Percentiles rank a stretch among this genome's conserved stretches.
phyloP scores from a whole-genome alignment of 768 basidiomycete species.

The Auricularia auricula-judae region DNA sequence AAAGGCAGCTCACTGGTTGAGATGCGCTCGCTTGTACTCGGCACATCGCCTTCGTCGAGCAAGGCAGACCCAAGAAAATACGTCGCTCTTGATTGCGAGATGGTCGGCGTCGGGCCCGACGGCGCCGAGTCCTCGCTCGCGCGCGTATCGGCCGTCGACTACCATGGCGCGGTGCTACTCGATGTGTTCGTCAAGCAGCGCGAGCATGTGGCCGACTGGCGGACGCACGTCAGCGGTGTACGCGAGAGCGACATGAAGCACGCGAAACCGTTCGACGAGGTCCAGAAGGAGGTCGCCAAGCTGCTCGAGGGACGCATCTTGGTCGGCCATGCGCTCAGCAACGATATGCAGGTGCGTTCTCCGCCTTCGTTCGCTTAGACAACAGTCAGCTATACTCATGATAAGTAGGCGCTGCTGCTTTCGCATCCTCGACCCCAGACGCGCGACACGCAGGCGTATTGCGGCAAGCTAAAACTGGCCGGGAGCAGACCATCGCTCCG shows the following conservation, averaged over 20 bases:
- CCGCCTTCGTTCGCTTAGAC: background rate
- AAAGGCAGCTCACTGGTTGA: background rate
- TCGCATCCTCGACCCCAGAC: constrained; percentile 55
- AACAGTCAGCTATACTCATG: constrained; percentile 1
- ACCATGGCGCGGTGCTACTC: constrained; percentile 63
- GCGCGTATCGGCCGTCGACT: constrained; percentile 85
- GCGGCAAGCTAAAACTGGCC: constrained; percentile 44
- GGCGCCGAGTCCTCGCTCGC: constrained; percentile 78
- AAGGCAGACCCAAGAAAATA: constrained; percentile 34
- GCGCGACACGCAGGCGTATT: constrained; percentile 60
- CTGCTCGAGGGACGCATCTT: constrained; percentile 69
- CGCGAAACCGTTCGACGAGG: constrained; percentile 59
- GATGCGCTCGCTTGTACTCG: background rate
- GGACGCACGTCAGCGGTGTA: constrained; percentile 84
- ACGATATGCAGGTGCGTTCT: constrained; percentile 69
- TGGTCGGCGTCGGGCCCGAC: constrained; percentile 89
- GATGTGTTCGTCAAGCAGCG: constrained; percentile 82
- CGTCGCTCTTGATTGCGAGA: constrained; percentile 89
- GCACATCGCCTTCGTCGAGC: background rate
- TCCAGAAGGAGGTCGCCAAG: constrained; percentile 69
- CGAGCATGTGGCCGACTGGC: constrained; percentile 85
- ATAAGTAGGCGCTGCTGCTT: constrained; percentile 47
- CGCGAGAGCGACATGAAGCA: constrained; percentile 60
- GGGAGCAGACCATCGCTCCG: constrained; percentile 62
- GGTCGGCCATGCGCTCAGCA: constrained; percentile 83